These are phyloP conservation scores for Carex littledalei DNA, from an alignment of 176 grass and related monocot genomes.

Conservation along the genomic window DNA sequence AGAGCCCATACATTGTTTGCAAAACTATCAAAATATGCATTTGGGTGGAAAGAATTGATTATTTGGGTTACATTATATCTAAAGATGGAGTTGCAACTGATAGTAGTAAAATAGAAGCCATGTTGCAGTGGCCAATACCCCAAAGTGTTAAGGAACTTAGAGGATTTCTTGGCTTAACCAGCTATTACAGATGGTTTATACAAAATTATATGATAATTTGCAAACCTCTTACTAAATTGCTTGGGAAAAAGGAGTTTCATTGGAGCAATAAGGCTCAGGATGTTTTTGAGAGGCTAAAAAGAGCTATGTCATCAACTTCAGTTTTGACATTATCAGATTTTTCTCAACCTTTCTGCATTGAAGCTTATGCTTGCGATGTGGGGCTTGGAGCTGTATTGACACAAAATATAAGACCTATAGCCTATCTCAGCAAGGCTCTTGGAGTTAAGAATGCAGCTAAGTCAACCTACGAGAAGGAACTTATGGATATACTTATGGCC, in stretches of 20 bases:
- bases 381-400: background rate
- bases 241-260: background rate
- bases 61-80: background rate
- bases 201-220: too few relatives aligned
- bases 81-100: background rate
- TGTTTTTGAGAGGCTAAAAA: background rate
- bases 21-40: background rate
- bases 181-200: background rate
- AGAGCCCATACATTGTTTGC: too few relatives aligned
- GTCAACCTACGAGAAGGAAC: background rate
- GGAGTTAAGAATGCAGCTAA: background rate
- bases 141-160: background rate
- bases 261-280: background rate
- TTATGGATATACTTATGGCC: background rate
- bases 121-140: background rate
- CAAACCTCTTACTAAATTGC: background rate
- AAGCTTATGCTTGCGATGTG: too few relatives aligned
- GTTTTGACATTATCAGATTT: conserved; percentile 4
- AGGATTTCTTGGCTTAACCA: background rate
- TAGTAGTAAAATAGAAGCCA: background rate
- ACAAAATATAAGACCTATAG: background rate
- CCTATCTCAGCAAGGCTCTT: background rate
- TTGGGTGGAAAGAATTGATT: background rate
- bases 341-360: too few relatives aligned
- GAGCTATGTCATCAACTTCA: background rate